Evolutionary conservation across 352 stramenopile species (phyloP), one percentile per base, ranked within the genome.

Genomic region (Pythium phragmitis): DNA sequence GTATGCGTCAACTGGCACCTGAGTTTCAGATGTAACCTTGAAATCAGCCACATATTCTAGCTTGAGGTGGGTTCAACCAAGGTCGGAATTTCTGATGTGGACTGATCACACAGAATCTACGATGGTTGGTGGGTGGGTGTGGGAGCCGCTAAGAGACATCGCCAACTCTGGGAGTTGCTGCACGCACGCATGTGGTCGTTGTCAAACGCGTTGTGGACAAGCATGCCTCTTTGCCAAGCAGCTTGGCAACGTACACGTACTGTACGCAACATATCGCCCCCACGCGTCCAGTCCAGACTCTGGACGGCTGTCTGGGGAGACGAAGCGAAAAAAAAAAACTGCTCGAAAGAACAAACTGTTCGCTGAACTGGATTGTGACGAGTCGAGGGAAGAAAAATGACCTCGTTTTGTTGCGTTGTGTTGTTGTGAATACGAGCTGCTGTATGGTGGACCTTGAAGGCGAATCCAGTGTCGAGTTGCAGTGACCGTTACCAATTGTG

Each of bases 391-490:
- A 62, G 26, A 52, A 52, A 62, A 42, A 28, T 23, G 45, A 28
- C 45, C 21, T 50, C 7, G 41, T 46, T 28, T 28, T 11, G 45
- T 19, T 17, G 28, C 21, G 41, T 62, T 26, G 55, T 62, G 30
- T 12, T 16, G 55, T 62, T 62, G 55, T 62, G 42, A 53, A 30
- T 42, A 6, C 50, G 42, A 30, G 50, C 50, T 45, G n/a, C 30
- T 45, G 8, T 42, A 16, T 42, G 36, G 36, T 42, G 36, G 14
- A 42, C 14, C 36, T 42, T 42, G 36, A 42, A 42, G 36, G 9
- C 4, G 36, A 16, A 6, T 4, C 9, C 36, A 42, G 14, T 16
- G 14, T 42, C 14, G 36, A 42, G 36, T 42, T 42, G 36, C 14
- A 42, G 36, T 6, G 14, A 6, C 36, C 36, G 36, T 42, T 6